Evolutionary conservation across 202 grass and related monocot genomes (phyloP), one percentile per base, ranked within the genome.

Genomic region (Brachypodium distachyon): DNA sequence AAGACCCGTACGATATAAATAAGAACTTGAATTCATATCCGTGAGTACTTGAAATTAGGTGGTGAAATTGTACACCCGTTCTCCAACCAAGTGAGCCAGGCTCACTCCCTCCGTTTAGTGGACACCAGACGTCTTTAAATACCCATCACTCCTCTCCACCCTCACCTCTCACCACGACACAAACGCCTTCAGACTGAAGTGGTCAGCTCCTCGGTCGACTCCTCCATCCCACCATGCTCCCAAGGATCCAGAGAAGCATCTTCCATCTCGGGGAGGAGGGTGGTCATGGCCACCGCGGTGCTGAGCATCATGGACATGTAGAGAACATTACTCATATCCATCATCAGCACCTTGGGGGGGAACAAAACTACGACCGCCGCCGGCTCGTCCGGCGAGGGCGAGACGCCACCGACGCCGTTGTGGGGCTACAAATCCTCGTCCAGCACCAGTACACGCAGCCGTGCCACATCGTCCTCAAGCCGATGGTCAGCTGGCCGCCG

Each of bases 251-350:
- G 31, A 83, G 76, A 74, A 83, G 79, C 85, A 83, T 88, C 82
- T 88, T 92, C 79, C 63, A 83, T 37, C 67, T 88, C 13, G 82
- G 78, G 36, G 89, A 88, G 26, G 90, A 86, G 80, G 86, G 37
- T 72, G 78, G 40, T 28, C 28, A 42, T 43, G 44, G 10, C 6
- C 83, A 61, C 28, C 4, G 19, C 37, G 18, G 18, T 2, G 36
- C 4, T 33, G 59, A 4, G 38, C 5, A 66, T 66, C 62, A 16
- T 2, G n/a, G n/a, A n/a, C 48, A 72, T 44, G 51, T 7, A 53
- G 27, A 78, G 33, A 26, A 32, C 74, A 4, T 4, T 5, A 8
- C 37, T 26, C 18, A 8, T 3, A 6, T 18, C 32, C 18, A 51
- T 28, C 71, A 44, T 28, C 71, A 44, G 23, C 18, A 5, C 42